Percentiles rank a stretch among this genome's conserved stretches.
Evolutionary conservation across 192 early-diverging fungal genomes (phyloP).

Genomic region (Linnemannia elongata): DNA sequence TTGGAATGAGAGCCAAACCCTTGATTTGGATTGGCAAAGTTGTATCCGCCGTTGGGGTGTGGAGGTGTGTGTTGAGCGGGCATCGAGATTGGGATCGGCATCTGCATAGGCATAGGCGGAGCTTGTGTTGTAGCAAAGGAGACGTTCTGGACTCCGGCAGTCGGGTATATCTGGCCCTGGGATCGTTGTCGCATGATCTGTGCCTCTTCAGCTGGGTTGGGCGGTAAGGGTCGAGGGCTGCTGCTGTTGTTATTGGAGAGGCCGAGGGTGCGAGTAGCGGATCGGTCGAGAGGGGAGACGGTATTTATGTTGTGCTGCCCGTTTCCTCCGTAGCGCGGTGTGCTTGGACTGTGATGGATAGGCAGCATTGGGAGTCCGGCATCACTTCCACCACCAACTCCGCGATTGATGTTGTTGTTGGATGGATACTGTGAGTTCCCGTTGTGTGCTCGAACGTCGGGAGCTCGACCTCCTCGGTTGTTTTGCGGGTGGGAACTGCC

Average conservation of each 20-base stretch:
- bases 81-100: conserved; percentile 19
- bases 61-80: neutral
- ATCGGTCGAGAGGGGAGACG: neutral
- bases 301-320: neutral
- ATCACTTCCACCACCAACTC: conserved; percentile 13
- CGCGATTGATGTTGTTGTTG: conserved; percentile 18
- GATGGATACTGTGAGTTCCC: neutral
- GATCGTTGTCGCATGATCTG: conserved; percentile 51
- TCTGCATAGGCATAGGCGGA: conserved; percentile 28
- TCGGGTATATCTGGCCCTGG: conserved; percentile 36
- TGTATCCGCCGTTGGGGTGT: conserved; percentile 14
- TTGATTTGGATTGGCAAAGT: neutral
- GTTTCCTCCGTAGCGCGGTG: conserved; percentile 15
- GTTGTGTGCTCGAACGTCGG: neutral
- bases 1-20: conserved; percentile 33
- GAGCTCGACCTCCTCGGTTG: neutral
- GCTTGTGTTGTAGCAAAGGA: conserved; percentile 26
- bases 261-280: conserved; percentile 2
- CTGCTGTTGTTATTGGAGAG: conserved; percentile 9
- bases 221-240: conserved; percentile 30
- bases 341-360: conserved; percentile 22
- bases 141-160: conserved; percentile 20
- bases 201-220: conserved; percentile 33
- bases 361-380: conserved; percentile 29
- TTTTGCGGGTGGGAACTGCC: neutral